These are phyloP conservation scores for Saccharata proteae DNA, from an alignment of 2,329 filamentous ascomycete genomes.

Conservation along the genomic window DNA sequence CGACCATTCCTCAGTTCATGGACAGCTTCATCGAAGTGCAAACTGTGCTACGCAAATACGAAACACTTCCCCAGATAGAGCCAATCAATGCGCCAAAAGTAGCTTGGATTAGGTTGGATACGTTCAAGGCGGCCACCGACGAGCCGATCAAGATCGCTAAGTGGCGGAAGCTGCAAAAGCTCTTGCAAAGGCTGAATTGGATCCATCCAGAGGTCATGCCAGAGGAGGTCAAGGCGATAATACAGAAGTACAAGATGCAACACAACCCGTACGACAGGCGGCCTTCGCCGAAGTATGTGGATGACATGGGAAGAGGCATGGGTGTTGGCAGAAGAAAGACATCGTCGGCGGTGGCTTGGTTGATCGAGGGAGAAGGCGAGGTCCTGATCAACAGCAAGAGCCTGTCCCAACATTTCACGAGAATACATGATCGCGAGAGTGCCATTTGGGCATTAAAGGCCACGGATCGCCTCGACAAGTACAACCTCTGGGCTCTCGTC, in stretches of 20 bases:
- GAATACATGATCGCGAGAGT: slow-evolving; percentile 88
- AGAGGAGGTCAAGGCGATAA: slow-evolving; percentile 49
- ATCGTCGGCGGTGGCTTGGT: slow-evolving; percentile 69
- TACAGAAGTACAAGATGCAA: slow-evolving; percentile 61
- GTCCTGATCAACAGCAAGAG: slow-evolving; percentile 81
- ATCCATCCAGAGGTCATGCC: slow-evolving; percentile 74
- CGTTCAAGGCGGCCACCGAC: slow-evolving; percentile 49
- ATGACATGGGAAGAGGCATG: slow-evolving; percentile 64
- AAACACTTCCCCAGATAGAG: slow-evolving; percentile 57
- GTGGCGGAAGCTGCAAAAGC: slow-evolving; percentile 62
- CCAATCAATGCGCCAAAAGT: slow-evolving; percentile 56
- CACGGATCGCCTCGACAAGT: slow-evolving; percentile 79
- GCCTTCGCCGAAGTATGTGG: slow-evolving; percentile 52
- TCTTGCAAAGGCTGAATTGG: slow-evolving; percentile 69
- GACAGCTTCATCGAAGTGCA: slow-evolving; percentile 69
- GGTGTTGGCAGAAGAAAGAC: slow-evolving; percentile 81
- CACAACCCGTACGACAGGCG: slow-evolving; percentile 58
- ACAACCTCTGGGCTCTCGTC: slow-evolving; percentile 85
- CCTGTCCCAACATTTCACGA: slow-evolving; percentile 69
- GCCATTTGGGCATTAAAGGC: slow-evolving; percentile 81
- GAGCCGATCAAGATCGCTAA: slow-evolving; percentile 48
- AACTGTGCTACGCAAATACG: slow-evolving; percentile 58
- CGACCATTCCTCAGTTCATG: slow-evolving; percentile 70
- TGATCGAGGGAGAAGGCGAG: slow-evolving; percentile 89
- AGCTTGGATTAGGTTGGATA: slow-evolving; percentile 67